Evolutionary conservation across 2,329 filamentous ascomycete species (phyloP).

Genomic region (Cladosporium sphaerospermum): DNA sequence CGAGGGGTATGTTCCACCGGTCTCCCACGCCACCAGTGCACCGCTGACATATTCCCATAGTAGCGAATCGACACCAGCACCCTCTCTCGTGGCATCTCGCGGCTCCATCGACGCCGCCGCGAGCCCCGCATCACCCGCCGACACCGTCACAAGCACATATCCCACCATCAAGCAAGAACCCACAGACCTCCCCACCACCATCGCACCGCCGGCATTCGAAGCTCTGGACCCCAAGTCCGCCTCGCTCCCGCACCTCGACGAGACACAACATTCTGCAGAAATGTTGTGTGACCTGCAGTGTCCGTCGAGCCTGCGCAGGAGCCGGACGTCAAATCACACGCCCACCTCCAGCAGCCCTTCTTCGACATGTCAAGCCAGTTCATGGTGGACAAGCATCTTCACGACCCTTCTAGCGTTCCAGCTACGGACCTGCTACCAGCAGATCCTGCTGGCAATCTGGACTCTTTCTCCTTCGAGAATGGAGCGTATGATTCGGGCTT

Average conservation of each 20-base stretch:
- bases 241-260: constrained; percentile 23
- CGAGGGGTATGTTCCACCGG: constrained; percentile 16
- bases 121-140: constrained; percentile 23
- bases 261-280: constrained; percentile 99
- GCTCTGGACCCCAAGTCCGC: constrained; percentile 19
- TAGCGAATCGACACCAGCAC: constrained; percentile 21
- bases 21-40: not conserved
- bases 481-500: constrained; percentile 29
- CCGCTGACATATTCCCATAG: constrained; percentile 4
- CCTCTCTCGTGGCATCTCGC: constrained; percentile 25
- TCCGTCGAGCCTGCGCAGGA: constrained; percentile 59
- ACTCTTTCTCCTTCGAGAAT: constrained; percentile 32
- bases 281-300: constrained; percentile 99
- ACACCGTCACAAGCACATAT: constrained; percentile 19
- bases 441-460: constrained; percentile 29
- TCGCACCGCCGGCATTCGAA: constrained; percentile 23
- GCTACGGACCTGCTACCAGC: constrained; percentile 29
- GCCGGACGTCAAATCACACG: constrained; percentile 15
- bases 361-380: constrained; percentile 14
- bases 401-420: constrained; percentile 28
- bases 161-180: constrained; percentile 29
- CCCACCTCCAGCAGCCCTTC: constrained; percentile 15
- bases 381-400: constrained; percentile 25
- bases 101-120: constrained; percentile 21
- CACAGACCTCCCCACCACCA: constrained; percentile 19